These are phyloP conservation scores for Beauveria medogensis DNA, from an alignment of 2,329 filamentous ascomycete species.

Conservation along the genomic window DNA sequence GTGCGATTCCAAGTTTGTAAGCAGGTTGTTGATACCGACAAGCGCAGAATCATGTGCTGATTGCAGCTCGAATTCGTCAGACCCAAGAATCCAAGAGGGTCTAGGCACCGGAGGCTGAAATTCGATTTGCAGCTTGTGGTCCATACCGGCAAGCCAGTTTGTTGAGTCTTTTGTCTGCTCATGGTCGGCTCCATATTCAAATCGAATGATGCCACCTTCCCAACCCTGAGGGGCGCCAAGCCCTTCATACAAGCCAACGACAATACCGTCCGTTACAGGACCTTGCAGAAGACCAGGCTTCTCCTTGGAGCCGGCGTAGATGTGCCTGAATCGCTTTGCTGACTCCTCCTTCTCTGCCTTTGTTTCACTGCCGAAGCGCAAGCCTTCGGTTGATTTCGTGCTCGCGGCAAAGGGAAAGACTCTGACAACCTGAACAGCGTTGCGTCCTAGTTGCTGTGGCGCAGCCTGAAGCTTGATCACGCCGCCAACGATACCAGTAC, in stretches of 20 bases:
- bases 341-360: constrained; percentile 75
- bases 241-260: constrained; percentile 54
- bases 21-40: constrained; percentile 75
- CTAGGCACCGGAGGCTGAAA: constrained; percentile 66
- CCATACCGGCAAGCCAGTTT: constrained; percentile 70
- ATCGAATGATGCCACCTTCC: constrained; percentile 76
- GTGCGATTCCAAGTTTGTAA: constrained; percentile 65
- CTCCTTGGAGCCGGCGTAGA: constrained; percentile 53
- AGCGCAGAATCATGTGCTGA: constrained; percentile 52
- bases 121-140: constrained; percentile 65
- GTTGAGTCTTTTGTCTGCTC: constrained; percentile 40
- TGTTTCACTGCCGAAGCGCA: constrained; percentile 84
- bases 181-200: constrained; percentile 45
- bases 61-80: constrained; percentile 42
- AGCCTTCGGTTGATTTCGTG: constrained; percentile 51
- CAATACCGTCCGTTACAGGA: constrained; percentile 80
- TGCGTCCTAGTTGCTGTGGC: constrained; percentile 59
- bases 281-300: constrained; percentile 64
- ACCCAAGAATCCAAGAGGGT: constrained; percentile 46
- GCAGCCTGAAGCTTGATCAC: constrained; percentile 83
- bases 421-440: constrained; percentile 58
- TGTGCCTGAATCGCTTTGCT: constrained; percentile 59
- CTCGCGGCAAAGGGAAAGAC: constrained; percentile 68
- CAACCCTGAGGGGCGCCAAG: constrained; percentile 54
- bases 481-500: constrained; percentile 69